phyloP scores from a whole-genome alignment of 75 land plant genomes.

The Adiantum capillusveneris region DNA sequence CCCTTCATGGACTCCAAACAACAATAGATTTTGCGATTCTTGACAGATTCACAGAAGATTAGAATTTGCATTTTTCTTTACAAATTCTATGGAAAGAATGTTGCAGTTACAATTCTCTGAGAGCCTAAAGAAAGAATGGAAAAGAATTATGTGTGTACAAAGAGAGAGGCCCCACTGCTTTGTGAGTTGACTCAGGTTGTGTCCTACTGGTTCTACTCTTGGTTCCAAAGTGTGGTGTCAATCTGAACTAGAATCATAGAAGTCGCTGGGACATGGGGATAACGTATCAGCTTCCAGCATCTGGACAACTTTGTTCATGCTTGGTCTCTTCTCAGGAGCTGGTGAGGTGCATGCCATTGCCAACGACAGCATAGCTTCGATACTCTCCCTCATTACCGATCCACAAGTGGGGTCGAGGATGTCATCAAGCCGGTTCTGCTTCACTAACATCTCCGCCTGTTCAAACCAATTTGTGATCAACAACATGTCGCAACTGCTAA shows the following conservation, averaged over 20 bases:
- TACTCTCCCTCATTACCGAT: conserved; percentile 61
- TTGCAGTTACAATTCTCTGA: too few relatives aligned
- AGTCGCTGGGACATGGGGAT: conserved; percentile 91
- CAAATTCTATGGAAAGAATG: too few relatives aligned
- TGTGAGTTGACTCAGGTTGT: too few relatives aligned
- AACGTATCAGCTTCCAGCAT: conserved; percentile 75
- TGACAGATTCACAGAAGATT: too few relatives aligned
- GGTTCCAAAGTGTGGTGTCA: too few relatives aligned
- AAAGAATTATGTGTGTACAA: too few relatives aligned
- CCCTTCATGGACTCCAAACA: too few relatives aligned
- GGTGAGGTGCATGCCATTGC: conserved; percentile 73
- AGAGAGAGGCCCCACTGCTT: too few relatives aligned
- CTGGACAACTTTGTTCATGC: conserved; percentile 87
- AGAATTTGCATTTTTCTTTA: too few relatives aligned
- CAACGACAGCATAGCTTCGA: conserved; percentile 64
- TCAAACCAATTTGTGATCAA: conserved; percentile 5
- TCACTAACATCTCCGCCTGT: conserved; percentile 56
- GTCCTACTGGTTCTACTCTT: too few relatives aligned
- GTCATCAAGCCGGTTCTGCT: conserved; percentile 61
- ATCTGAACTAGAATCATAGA: conserved; percentile 55
- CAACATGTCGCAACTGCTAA: background rate
- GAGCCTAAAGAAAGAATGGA: too few relatives aligned
- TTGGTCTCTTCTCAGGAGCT: conserved; percentile 74
- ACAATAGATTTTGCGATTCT: too few relatives aligned
- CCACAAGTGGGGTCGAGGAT: conserved; percentile 69